Conservation (phyloP, 2,329 filamentous ascomycete species). For the Knufia fluminis region DNA sequence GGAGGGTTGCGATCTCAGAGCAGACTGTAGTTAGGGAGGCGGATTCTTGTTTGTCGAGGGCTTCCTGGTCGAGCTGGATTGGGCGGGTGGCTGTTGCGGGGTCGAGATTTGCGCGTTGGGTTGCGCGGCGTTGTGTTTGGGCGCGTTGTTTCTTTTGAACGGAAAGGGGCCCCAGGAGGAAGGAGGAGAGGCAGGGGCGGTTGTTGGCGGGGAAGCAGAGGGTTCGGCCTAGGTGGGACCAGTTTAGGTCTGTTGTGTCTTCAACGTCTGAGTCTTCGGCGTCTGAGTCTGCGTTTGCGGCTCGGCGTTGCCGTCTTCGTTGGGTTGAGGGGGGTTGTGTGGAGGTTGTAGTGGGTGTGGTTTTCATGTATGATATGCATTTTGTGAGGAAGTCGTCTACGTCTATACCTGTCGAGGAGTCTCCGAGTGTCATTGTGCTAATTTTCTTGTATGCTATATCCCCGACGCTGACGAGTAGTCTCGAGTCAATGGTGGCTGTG, state of each 20-base stretch:
- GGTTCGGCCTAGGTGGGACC: slow-evolving; percentile 70
- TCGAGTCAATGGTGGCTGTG: slow-evolving; percentile 83
- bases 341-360: slow-evolving; percentile 31
- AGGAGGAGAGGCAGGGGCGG: slow-evolving; percentile 69
- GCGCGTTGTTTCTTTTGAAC: slow-evolving; percentile 75
- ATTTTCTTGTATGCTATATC: slow-evolving; percentile 75
- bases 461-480: slow-evolving; percentile 70
- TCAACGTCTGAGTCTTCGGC: slow-evolving; percentile 60
- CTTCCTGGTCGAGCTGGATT: slow-evolving; percentile 63
- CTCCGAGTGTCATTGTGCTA: slow-evolving; percentile 62
- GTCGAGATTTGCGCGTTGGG: slow-evolving; percentile 53
- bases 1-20: slow-evolving; percentile 57
- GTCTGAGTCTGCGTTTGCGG: slow-evolving; percentile 52
- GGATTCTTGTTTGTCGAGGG: slow-evolving; percentile 66
- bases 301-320: slow-evolving; percentile 29
- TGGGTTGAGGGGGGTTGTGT: slow-evolving; percentile 25
- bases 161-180: slow-evolving; percentile 79
- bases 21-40: slow-evolving; percentile 73
- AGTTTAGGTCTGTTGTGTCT: slow-evolving; percentile 71
- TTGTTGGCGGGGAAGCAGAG: slow-evolving; percentile 65
- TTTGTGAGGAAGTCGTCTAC: slow-evolving; percentile 87
- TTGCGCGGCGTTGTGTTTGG: slow-evolving; percentile 59
- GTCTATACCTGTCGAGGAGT: slow-evolving; percentile 66
- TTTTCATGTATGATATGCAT: slow-evolving; percentile 77
- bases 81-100: slow-evolving; percentile 62